A percentile compares a stretch with the other conserved stretches of the same genome.
Evolutionary conservation across 345 rosid species (phyloP).

Genomic region (Salix koriyanagi): DNA sequence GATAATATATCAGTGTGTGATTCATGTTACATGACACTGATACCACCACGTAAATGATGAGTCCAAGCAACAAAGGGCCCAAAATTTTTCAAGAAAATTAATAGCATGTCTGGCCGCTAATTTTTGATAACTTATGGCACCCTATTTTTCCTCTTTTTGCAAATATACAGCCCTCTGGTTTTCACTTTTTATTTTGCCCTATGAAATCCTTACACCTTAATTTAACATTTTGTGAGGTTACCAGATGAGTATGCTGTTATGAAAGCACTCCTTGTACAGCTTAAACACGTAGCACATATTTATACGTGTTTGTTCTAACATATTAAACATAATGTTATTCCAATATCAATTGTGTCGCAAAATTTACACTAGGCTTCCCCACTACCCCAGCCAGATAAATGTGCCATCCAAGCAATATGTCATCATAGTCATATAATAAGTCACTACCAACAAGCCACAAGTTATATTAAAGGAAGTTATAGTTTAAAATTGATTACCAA

Average conservation of each 20-base stretch:
- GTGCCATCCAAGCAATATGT: neutral
- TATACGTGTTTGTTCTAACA: neutral
- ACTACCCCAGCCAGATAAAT: neutral
- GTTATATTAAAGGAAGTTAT: neutral
- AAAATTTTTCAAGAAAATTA: neutral
- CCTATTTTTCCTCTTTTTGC: neutral
- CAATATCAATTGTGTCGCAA: neutral
- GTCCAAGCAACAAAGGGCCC: neutral
- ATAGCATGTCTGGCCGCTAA: too few relatives aligned
- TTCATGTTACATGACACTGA: neutral
- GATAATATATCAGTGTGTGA: neutral
- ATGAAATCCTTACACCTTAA: neutral
- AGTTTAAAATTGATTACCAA: slow-evolving; percentile 52
- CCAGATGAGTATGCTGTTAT: neutral
- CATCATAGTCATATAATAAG: neutral
- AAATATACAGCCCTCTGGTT: neutral
- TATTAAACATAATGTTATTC: neutral
- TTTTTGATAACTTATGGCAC: too few relatives aligned
- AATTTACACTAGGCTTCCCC: neutral
- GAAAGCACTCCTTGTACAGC: neutral
- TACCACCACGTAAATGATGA: neutral
- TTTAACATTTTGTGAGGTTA: neutral
- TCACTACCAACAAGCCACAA: neutral
- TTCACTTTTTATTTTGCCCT: neutral
- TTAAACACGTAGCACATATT: neutral